Conservation (phyloP, 768 basidiomycete genomes). For the Kwoniella dejecticola region DNA sequence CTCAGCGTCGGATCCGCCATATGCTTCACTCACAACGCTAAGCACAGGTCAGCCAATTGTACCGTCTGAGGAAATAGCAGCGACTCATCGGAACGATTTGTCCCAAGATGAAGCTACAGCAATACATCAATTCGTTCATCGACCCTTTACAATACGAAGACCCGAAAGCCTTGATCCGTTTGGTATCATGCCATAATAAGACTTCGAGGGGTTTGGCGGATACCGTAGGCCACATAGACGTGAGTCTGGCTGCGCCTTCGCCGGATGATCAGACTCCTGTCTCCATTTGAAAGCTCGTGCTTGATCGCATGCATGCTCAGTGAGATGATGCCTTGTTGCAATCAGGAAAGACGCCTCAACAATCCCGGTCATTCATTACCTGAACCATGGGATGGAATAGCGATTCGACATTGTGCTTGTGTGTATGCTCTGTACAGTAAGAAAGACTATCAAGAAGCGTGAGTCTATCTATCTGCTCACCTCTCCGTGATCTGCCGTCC, state of each 20-base stretch:
- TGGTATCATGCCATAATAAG: conserved; percentile 41
- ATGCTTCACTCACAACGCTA: too few relatives aligned
- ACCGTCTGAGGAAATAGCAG: too few relatives aligned
- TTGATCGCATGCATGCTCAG: too few relatives aligned
- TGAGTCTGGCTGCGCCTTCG: conserved; percentile 12
- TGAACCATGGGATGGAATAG: conserved; percentile 51
- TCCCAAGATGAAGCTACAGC: conserved; percentile 41
- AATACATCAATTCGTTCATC: conserved; percentile 44
- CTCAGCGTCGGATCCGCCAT: too few relatives aligned
- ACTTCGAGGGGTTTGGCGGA: conserved; percentile 42
- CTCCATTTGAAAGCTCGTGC: too few relatives aligned
- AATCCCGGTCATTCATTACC: conserved; percentile 43
- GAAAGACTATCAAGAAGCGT: conserved; percentile 43
- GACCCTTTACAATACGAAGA: conserved; percentile 41
- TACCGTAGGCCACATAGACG: conserved; percentile 44
- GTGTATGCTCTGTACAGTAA: conserved; percentile 34
- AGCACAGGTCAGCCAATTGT: too few relatives aligned
- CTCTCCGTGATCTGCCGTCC: background rate
- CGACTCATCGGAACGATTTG: too few relatives aligned
- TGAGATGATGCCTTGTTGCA: too few relatives aligned
- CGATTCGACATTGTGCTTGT: conserved; percentile 45
- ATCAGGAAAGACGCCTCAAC: conserved; percentile 35
- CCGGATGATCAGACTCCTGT: background rate
- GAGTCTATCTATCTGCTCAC: conserved; percentile 12
- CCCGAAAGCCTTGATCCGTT: conserved; percentile 27